Base-by-base conservation (phyloP, 164 flowering plant species). In the Umbilicus rupestris region DNA sequence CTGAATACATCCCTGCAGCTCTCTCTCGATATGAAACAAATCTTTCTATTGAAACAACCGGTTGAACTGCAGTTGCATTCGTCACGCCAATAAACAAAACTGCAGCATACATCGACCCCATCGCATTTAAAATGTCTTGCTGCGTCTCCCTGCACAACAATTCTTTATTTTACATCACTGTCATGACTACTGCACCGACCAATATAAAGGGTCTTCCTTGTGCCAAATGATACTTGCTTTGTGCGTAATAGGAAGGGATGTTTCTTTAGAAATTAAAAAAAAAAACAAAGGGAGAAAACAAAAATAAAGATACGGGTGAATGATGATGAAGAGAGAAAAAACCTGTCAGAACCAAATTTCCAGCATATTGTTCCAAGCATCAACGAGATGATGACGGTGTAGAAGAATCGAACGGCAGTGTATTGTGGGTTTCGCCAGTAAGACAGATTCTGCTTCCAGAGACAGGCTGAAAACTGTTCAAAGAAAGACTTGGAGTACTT, bases 341-440 rank as follows among this genome's bases (percentile, higher is more conserved):
- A 94, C 99, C 96, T 89, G 80, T 86, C 85, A 30, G 88, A 81
- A 64, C 99, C 97, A 73, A 92, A 88, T 80, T 63, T 80, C 99
- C 99, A 95, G 73, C 94, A 92, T 70, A 95, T 90, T 46, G 96
- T 77, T 67, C 99, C 99, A 66, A 95, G 88, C 96, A 95, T 95
- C 76, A 88, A 73, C 50, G 97, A 89, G 74, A 92, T 89, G 66
- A 95, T 78, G 68, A 86, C 80, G 16, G 99, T 95, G 80, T 89
- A 95, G 81, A 92, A 91, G 81, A 87, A 89, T 37, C 94, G 86
- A 64, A 95, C 97, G 58, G 96, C 97, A 24, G 96, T 88, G 75
- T 95, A 95, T 69, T 89, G 97, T 12, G 99, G 97, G 73, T 89
- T 92, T 72, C 99, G 78, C 99, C 99, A 95, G 73, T 95, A 95